Evolutionary conservation across 495 filamentous ascomycete species (phyloP).

Genomic region (Aspergillus leporis): DNA sequence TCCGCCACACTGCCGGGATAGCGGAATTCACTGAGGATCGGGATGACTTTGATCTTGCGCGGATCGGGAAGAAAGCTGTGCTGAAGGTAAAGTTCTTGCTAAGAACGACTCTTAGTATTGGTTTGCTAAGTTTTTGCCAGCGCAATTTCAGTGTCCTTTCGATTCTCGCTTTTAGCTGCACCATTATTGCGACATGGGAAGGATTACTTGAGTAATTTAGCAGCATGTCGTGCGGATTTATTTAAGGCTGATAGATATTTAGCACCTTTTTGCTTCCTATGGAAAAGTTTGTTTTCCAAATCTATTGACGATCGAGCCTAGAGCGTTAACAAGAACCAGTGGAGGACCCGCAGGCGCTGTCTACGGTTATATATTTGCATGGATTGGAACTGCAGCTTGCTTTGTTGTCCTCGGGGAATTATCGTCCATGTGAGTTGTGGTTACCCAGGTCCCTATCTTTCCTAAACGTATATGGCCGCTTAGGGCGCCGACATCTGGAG

Average conservation of each 20-base stretch:
- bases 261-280: slow-evolving; percentile 38
- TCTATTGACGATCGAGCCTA: background rate
- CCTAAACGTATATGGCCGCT: too few relatives aligned
- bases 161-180: slow-evolving; percentile 52
- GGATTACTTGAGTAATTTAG: slow-evolving; percentile 36
- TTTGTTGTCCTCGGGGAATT: slow-evolving; percentile 41
- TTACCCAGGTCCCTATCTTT: too few relatives aligned
- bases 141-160: slow-evolving; percentile 52
- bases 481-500: slow-evolving; percentile 51
- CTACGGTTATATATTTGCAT: slow-evolving; percentile 52
- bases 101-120: background rate
- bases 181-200: slow-evolving; percentile 54
- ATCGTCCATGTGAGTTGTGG: slow-evolving; percentile 38
- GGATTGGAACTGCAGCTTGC: slow-evolving; percentile 35
- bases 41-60: background rate
- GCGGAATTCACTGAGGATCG: background rate
- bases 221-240: background rate
- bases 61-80: background rate
- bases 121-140: slow-evolving; percentile 16
- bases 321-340: slow-evolving; percentile 19
- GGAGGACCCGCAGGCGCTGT: slow-evolving; percentile 54
- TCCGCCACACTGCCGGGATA: background rate
- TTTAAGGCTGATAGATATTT: background rate
- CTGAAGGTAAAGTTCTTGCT: background rate
- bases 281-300: slow-evolving; percentile 27